These are phyloP conservation scores for Colletotrichum siamense DNA, from an alignment of 2,329 filamentous ascomycete genomes.

Conservation along the genomic window DNA sequence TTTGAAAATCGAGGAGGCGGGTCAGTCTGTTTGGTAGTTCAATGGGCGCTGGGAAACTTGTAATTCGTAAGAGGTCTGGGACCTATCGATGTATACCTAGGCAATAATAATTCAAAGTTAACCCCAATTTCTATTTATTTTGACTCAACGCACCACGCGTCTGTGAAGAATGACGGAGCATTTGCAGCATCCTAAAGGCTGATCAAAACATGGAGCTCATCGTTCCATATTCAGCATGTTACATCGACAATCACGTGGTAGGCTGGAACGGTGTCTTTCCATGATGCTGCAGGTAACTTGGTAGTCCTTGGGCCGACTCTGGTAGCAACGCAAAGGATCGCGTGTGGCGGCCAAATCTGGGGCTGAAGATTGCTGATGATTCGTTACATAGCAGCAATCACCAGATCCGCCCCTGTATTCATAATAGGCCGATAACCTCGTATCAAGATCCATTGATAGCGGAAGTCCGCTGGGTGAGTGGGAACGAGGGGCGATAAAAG, in stretches of 20 bases:
- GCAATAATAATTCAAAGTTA: background rate
- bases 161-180: background rate
- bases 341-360: background rate
- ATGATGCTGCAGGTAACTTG: background rate
- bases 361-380: background rate
- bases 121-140: background rate
- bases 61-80: background rate
- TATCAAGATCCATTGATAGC: background rate
- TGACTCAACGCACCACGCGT: rapidly evolving
- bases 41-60: background rate
- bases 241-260: background rate
- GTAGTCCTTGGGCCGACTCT: too few relatives aligned
- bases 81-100: rapidly evolving
- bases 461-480: background rate
- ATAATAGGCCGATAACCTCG: rapidly evolving
- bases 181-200: rapidly evolving
- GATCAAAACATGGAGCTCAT: rapidly evolving
- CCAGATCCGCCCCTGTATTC: background rate
- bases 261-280: background rate
- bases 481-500: background rate
- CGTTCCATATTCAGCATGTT: rapidly evolving
- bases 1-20: background rate
- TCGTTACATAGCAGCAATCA: rapidly evolving
- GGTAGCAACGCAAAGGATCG: background rate
- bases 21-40: background rate